phyloP scores from a whole-genome alignment of 371 early-diverging fungal species.

The Mucor plumbeus region DNA sequence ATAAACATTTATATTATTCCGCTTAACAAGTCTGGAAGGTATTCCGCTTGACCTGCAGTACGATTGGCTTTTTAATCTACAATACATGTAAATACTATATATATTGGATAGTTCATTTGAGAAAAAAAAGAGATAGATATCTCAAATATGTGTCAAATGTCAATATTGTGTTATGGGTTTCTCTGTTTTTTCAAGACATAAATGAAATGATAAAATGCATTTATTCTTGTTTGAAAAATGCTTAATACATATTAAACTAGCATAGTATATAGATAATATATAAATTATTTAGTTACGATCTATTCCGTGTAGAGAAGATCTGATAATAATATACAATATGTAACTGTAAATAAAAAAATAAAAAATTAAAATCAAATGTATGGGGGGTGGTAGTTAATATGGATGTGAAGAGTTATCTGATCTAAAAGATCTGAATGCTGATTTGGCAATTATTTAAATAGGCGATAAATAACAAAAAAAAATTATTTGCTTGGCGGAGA shows the following conservation, averaged over 20 bases:
- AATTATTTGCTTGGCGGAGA: conserved; percentile 19
- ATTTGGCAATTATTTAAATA: background rate
- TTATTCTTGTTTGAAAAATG: background rate
- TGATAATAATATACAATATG: conserved; percentile 4
- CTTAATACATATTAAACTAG: background rate
- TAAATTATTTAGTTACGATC: background rate
- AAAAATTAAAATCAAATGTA: background rate
- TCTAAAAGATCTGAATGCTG: background rate
- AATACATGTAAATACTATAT: no score
- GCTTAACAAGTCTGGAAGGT: no score
- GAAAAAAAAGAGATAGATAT: no score
- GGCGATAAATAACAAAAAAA: conserved; percentile 12
- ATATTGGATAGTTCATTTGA: no score
- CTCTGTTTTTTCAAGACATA: no score
- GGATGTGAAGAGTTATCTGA: conserved; percentile 10
- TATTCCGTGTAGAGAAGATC: conserved; percentile 4
- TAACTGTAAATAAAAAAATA: background rate
- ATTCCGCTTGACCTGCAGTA: no score
- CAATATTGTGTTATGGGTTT: no score
- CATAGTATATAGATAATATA: background rate
- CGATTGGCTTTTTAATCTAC: no score
- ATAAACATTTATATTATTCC: no score
- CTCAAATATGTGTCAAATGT: no score
- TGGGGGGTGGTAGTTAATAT: conserved; percentile 3
- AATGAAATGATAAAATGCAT: background rate